phyloP scores from a whole-genome alignment of 2,329 filamentous ascomycete species.

The Colletotrichum falcatum region DNA sequence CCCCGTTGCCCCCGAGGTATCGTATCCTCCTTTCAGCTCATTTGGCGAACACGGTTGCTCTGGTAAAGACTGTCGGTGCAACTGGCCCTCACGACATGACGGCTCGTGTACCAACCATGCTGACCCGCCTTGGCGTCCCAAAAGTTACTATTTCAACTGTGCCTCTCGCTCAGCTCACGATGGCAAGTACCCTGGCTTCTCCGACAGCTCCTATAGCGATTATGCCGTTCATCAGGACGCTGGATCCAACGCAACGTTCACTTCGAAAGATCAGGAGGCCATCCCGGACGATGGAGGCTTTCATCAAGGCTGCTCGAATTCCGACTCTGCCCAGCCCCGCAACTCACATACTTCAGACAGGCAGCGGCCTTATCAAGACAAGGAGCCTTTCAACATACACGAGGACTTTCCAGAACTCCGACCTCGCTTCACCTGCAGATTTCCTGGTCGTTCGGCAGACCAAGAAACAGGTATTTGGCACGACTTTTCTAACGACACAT shows the following conservation, averaged over 20 bases:
- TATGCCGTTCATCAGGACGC: neutral
- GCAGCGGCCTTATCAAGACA: neutral
- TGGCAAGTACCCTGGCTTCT: neutral
- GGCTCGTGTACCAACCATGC: neutral
- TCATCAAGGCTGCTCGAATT: neutral
- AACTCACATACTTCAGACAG: neutral
- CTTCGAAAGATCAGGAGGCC: neutral
- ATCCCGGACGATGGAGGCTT: neutral
- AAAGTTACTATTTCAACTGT: neutral
- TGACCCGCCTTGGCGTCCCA: neutral
- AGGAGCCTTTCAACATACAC: neutral
- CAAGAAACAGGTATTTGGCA: neutral
- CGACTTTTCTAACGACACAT: neutral
- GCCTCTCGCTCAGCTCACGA: neutral
- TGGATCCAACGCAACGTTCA: neutral
- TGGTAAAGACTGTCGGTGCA: neutral
- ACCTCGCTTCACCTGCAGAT: neutral
- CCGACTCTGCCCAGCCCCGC: neutral
- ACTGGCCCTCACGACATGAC: neutral
- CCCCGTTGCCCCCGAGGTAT: neutral
- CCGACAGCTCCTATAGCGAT: neutral
- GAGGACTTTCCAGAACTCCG: neutral
- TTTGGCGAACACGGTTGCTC: neutral
- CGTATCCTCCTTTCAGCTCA: neutral
- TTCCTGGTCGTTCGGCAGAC: neutral